Conservation (phyloP, 2,329 filamentous ascomycete genomes). For the Epichloe hybrida region DNA sequence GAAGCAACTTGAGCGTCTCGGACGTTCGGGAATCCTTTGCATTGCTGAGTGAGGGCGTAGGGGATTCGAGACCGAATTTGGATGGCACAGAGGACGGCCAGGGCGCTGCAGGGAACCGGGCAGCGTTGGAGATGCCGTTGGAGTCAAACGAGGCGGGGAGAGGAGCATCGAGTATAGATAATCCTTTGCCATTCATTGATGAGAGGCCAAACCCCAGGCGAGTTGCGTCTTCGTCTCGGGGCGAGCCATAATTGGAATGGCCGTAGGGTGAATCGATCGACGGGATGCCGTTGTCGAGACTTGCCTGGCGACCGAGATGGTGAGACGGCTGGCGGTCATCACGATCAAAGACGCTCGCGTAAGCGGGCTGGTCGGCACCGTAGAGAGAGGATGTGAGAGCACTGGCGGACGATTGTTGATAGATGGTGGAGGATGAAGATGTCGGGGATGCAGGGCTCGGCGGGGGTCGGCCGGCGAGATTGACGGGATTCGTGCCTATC, state of each 20-base stretch:
- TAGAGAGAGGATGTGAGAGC: constrained; percentile 50
- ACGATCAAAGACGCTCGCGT: constrained; percentile 25
- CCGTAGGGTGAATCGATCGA: constrained; percentile 47
- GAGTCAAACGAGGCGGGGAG: constrained; percentile 93
- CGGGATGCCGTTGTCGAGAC: constrained; percentile 41
- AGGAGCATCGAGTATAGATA: constrained; percentile 89
- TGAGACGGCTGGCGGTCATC: constrained; percentile 24
- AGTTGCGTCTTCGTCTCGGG: constrained; percentile 50
- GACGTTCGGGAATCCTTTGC: constrained; percentile 48
- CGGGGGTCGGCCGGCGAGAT: constrained; percentile 52
- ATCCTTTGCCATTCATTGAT: constrained; percentile 52
- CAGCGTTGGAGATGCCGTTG: constrained; percentile 84
- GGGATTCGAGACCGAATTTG: constrained; percentile 79
- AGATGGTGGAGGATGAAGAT: constrained; percentile 15
- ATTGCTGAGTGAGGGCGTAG: constrained; percentile 57
- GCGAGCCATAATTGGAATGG: constrained; percentile 65
- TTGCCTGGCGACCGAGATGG: constrained; percentile 33
- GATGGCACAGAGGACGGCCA: constrained; percentile 88
- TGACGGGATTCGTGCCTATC: constrained; percentile 42
- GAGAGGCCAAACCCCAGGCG: constrained; percentile 63
- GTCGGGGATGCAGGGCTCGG: constrained; percentile 29
- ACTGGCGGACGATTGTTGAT: constrained; percentile 48
- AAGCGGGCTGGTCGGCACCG: constrained; percentile 26
- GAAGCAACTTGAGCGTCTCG: constrained; percentile 49
- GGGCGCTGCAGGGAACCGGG: constrained; percentile 62